Conservation (phyloP, 2,329 filamentous ascomycete species). For the Kalmusia sp. region DNA sequence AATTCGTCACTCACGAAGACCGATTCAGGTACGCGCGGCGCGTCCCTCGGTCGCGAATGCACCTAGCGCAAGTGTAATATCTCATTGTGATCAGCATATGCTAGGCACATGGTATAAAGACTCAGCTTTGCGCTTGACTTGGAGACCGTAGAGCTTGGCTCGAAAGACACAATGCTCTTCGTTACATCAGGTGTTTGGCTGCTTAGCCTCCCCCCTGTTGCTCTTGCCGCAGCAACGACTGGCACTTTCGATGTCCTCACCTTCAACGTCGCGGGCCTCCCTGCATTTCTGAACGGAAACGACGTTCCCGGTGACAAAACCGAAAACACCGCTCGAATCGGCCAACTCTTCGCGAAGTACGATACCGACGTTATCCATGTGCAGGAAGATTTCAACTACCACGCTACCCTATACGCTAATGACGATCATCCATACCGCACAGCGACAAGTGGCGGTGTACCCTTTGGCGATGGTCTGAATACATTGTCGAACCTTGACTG, state of each 20-base stretch:
- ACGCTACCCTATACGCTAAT: slow-evolving; percentile 67
- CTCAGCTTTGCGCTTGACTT: no score
- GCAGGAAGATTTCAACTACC: slow-evolving; percentile 75
- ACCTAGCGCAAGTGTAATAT: background rate
- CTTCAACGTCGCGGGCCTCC: slow-evolving; percentile 68
- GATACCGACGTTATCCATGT: slow-evolving; percentile 69
- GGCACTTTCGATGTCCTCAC: slow-evolving; percentile 61
- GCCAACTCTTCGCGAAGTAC: slow-evolving; percentile 62
- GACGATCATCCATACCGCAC: slow-evolving; percentile 68
- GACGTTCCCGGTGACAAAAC: slow-evolving; percentile 68
- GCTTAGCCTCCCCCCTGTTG: background rate
- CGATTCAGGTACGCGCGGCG: background rate
- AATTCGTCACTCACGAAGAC: background rate
- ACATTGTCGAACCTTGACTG: slow-evolving; percentile 66
- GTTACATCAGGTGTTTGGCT: background rate
- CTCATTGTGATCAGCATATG: background rate
- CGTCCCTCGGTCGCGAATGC: background rate
- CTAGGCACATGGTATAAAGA: background rate
- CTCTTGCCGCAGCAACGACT: slow-evolving; percentile 30
- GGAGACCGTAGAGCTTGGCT: no score
- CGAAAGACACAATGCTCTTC: background rate
- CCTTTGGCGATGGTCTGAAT: slow-evolving; percentile 70
- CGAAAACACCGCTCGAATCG: slow-evolving; percentile 64
- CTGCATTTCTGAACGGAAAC: slow-evolving; percentile 64
- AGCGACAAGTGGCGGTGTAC: slow-evolving; percentile 69